phyloP scores from a whole-genome alignment of 805 yeast genomes.

The Clavispora fructus region DNA sequence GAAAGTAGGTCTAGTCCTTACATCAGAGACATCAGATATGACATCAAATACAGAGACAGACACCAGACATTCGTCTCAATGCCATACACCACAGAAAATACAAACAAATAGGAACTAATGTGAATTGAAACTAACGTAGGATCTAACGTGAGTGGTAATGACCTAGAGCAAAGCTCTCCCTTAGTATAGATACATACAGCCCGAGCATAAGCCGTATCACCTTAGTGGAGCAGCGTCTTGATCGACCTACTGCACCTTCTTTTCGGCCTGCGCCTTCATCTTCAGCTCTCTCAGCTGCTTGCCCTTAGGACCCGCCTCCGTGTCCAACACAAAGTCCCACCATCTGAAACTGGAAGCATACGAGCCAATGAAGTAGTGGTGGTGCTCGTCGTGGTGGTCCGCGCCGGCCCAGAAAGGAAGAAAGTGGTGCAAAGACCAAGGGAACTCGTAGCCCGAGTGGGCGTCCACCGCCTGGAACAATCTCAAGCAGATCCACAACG shows the following conservation, averaged over 20 bases:
- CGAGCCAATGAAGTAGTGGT: conserved; percentile 91
- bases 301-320: conserved; percentile 87
- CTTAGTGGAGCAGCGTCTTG: neutral
- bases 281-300: conserved; percentile 66
- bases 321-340: conserved; percentile 85
- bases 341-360: conserved; percentile 93
- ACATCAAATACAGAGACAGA: no score
- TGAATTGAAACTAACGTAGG: no score
- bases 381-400: conserved; percentile 96
- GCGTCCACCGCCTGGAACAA: conserved; percentile 96
- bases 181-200: no score
- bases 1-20: no score
- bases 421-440: conserved; percentile 89
- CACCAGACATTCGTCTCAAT: no score
- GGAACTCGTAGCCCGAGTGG: conserved; percentile 97
- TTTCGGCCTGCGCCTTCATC: conserved; percentile 53
- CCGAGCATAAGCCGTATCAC: neutral
- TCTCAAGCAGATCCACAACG: conserved; percentile 81
- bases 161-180: neutral
- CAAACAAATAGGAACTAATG: no score
- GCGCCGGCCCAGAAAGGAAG: conserved; percentile 98
- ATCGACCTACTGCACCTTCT: conserved; percentile 13
- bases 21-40: no score
- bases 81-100: no score
- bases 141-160: no score